Conservation (phyloP, 2,329 filamentous ascomycete genomes). For the Xylaria sp. region DNA sequence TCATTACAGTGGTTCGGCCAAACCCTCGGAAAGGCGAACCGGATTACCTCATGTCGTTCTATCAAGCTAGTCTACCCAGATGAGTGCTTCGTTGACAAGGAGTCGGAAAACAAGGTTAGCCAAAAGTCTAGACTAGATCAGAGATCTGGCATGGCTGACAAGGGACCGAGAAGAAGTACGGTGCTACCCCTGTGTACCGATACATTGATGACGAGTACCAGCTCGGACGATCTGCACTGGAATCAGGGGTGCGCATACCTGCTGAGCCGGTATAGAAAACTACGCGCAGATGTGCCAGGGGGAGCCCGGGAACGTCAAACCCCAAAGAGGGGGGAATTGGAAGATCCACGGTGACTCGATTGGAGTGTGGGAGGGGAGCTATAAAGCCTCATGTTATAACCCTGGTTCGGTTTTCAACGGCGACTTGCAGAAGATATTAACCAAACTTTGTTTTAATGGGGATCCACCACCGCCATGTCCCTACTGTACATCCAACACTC, state of each 20-base stretch:
- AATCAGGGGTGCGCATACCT: background rate
- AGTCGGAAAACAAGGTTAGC: conserved; percentile 16
- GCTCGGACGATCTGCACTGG: background rate
- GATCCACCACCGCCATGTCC: conserved; percentile 40
- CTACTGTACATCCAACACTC: conserved; percentile 32
- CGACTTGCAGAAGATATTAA: conserved; percentile 48
- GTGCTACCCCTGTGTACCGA: conserved; percentile 15
- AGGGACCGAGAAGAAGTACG: conserved; percentile 19
- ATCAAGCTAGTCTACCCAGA: conserved; percentile 14
- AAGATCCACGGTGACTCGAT: conserved; percentile 29
- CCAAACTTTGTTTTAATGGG: conserved; percentile 46
- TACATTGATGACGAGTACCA: conserved; percentile 12
- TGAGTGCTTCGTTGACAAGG: conserved; percentile 7
- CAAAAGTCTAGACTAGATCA: conserved; percentile 31
- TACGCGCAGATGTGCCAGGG: conserved; percentile 20
- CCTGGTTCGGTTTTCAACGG: conserved; percentile 45
- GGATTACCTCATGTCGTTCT: conserved; percentile 10
- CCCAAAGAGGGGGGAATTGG: conserved; percentile 29
- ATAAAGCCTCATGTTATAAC: conserved; percentile 48
- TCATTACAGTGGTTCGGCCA: background rate
- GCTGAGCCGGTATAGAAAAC: conserved; percentile 21
- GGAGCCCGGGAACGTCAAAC: conserved; percentile 38
- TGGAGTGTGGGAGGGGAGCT: conserved; percentile 37
- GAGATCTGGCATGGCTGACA: conserved; percentile 34
- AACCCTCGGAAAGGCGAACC: conserved; percentile 17